Evolutionary conservation across 2,329 filamentous ascomycete genomes (phyloP).

Genomic region (Emydomyces testavorans): DNA sequence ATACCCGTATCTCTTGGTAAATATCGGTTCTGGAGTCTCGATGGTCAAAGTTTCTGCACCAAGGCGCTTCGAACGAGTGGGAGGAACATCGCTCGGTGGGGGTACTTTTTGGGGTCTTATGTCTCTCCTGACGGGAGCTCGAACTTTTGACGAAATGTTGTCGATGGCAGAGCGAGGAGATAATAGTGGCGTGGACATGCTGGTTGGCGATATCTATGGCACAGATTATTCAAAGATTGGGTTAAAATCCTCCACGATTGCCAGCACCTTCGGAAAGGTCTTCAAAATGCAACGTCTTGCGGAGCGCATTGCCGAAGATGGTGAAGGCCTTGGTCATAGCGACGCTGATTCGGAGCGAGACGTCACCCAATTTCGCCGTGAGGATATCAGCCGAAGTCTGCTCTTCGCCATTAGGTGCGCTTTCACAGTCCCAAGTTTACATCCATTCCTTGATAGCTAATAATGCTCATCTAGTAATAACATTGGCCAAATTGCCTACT

Average conservation of each 20-base stretch:
- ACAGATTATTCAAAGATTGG: constrained; percentile 94
- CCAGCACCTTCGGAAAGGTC: constrained; percentile 92
- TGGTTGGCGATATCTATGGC: constrained; percentile 96
- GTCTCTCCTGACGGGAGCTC: constrained; percentile 80
- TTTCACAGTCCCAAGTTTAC: not conserved
- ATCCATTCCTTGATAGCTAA: constrained; percentile 20
- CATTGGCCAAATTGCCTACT: constrained; percentile 91
- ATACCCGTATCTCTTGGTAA: constrained; percentile 94
- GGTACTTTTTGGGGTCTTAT: constrained; percentile 96
- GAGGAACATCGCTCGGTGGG: constrained; percentile 85
- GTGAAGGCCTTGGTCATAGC: constrained; percentile 46
- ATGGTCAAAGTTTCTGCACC: constrained; percentile 96
- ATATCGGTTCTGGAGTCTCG: constrained; percentile 92
- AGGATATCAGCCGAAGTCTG: constrained; percentile 82
- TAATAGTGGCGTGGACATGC: constrained; percentile 86
- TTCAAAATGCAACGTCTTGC: constrained; percentile 83
- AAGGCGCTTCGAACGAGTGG: constrained; percentile 75
- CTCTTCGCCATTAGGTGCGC: constrained; percentile 70
- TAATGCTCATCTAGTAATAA: constrained; percentile 57
- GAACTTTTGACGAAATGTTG: constrained; percentile 96
- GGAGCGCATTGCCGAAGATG: constrained; percentile 66
- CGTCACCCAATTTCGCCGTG: constrained; percentile 52
- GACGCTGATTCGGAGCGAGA: constrained; percentile 34
- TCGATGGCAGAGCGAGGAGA: constrained; percentile 82
- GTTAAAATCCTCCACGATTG: constrained; percentile 88